These are phyloP conservation scores for Clavispora carvajalis DNA, from an alignment of 805 yeast genomes.

Conservation along the genomic window DNA sequence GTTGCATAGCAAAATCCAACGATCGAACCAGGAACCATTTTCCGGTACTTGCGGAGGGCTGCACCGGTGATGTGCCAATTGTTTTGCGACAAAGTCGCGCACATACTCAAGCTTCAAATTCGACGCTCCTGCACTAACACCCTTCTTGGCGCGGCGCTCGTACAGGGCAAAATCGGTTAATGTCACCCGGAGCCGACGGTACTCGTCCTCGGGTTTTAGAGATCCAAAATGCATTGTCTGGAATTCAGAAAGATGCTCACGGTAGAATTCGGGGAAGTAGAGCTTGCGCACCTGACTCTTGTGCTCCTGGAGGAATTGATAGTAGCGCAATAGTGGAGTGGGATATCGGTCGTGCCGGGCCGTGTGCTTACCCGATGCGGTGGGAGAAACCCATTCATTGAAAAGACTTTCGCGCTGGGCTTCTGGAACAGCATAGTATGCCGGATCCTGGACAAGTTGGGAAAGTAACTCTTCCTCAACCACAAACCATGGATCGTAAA, in stretches of 20 bases:
- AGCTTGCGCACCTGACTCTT: slow-evolving; percentile 24
- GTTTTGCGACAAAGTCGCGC: slow-evolving; percentile 14
- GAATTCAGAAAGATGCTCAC: slow-evolving; percentile 10
- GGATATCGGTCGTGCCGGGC: slow-evolving; percentile 12
- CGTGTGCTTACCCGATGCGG: too few species aligned
- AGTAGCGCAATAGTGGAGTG: slow-evolving; percentile 17
- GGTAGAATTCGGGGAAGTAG: slow-evolving; percentile 25
- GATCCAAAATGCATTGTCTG: not conserved
- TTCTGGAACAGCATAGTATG: slow-evolving; percentile 21
- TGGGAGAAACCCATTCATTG: slow-evolving; percentile 9
- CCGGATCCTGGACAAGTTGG: slow-evolving; percentile 24
- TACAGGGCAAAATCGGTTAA: slow-evolving; percentile 23
- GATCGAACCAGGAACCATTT: slow-evolving; percentile 14
- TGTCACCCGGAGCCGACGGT: slow-evolving; percentile 23
- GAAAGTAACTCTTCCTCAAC: slow-evolving; percentile 31
- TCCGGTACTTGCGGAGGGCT: not conserved
- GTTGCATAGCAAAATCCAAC: slow-evolving; percentile 28
- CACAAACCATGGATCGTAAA: slow-evolving; percentile 34
- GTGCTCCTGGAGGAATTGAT: slow-evolving; percentile 22
- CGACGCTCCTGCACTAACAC: slow-evolving; percentile 7
- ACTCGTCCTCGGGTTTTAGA: slow-evolving; percentile 19
- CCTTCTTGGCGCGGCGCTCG: slow-evolving; percentile 23
- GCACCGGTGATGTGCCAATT: not conserved
- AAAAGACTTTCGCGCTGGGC: slow-evolving; percentile 12
- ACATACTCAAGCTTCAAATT: slow-evolving; percentile 30